Evolutionary conservation across 257 asterid genomes (phyloP).

Genomic region (Nicotiana paniculata): DNA sequence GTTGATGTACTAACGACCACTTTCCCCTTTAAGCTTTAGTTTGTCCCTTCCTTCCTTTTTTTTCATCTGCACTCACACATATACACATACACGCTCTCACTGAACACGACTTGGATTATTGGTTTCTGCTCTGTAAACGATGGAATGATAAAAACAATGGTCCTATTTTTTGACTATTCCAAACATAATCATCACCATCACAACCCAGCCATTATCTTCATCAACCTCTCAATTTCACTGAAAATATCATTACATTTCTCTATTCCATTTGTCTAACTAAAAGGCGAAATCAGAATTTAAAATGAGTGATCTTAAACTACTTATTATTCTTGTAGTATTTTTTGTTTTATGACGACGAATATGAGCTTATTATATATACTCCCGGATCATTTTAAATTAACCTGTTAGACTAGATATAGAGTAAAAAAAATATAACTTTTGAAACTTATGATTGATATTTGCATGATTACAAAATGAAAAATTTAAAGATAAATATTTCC

Average conservation of each 20-base stretch:
- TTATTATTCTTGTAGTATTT: not conserved
- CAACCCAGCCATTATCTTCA: not conserved
- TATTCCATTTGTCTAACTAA: not conserved
- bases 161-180: not conserved
- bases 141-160: not conserved
- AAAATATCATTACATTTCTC: not conserved
- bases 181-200: slow-evolving; percentile 6
- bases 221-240: slow-evolving; percentile 3
- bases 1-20: not conserved
- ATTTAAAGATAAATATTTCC: no score
- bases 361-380: not conserved
- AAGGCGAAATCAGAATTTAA: not conserved
- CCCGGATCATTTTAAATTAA: not conserved
- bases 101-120: not conserved
- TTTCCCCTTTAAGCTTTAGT: not conserved
- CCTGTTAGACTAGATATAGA: not conserved
- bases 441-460: not conserved
- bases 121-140: slow-evolving; percentile 1
- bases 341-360: not conserved
- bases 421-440: not conserved
- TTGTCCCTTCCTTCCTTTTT: not conserved
- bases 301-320: not conserved
- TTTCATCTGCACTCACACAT: not conserved
- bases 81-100: not conserved
- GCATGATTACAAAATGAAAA: no score